Conservation (phyloP, 495 filamentous ascomycete genomes). For the Endocarpon pusillum region DNA sequence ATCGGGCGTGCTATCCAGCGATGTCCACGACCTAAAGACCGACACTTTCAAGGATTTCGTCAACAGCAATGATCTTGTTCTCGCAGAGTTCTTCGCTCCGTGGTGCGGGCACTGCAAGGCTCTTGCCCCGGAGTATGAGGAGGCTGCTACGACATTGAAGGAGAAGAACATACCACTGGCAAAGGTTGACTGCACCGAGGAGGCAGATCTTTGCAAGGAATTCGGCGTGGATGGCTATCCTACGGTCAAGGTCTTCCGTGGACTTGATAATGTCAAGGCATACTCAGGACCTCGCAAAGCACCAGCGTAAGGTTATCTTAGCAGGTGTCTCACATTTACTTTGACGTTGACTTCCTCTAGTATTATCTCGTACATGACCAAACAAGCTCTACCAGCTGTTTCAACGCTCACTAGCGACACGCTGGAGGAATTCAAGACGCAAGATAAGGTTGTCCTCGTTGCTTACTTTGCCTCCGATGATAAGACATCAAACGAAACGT, state of each 20-base stretch:
- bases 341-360: slow-evolving; percentile 24
- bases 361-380: slow-evolving; percentile 97
- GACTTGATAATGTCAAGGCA: slow-evolving; percentile 60
- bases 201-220: slow-evolving; percentile 75
- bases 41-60: slow-evolving; percentile 79
- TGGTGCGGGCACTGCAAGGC: slow-evolving; percentile 99
- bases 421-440: slow-evolving; percentile 88
- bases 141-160: slow-evolving; percentile 85
- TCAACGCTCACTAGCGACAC: slow-evolving; percentile 62
- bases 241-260: slow-evolving; percentile 97
- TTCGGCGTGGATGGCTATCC: slow-evolving; percentile 94
- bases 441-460: slow-evolving; percentile 90
- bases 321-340: slow-evolving; percentile 9
- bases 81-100: slow-evolving; percentile 96
- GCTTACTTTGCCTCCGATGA: slow-evolving; percentile 75
- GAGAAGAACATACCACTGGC: slow-evolving; percentile 82
- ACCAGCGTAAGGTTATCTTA: slow-evolving; percentile 48
- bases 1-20: slow-evolving; percentile 46
- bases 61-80: slow-evolving; percentile 68
- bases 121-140: slow-evolving; percentile 76
- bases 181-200: slow-evolving; percentile 94
- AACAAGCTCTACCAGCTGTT: slow-evolving; percentile 90
- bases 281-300: slow-evolving; percentile 86
- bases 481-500: slow-evolving; percentile 68
- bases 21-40: slow-evolving; percentile 69